Conservation (phyloP, 73 alveolate species). For the Paramecium octaurelia region DNA sequence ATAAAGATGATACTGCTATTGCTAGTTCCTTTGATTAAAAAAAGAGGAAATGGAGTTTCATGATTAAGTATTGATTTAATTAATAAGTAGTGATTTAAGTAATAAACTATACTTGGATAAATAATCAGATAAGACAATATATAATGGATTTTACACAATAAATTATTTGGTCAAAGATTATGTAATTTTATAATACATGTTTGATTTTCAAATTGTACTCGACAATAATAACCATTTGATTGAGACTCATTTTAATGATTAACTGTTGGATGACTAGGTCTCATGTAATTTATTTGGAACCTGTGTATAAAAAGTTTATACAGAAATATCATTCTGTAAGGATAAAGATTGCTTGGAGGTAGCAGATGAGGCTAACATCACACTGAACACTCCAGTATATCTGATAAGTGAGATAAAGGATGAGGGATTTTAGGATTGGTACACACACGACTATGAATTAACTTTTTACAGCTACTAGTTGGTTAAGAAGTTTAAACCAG, state of each 20-base stretch:
- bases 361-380: not conserved
- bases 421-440: not conserved
- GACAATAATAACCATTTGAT: not conserved
- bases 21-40: not conserved
- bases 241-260: not conserved
- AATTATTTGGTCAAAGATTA: not conserved
- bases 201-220: not conserved
- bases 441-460: not conserved
- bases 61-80: not conserved
- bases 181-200: not conserved
- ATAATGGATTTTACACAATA: not conserved
- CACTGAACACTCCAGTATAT: not conserved
- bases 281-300: not conserved
- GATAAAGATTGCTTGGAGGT: not conserved
- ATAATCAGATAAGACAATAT: not conserved
- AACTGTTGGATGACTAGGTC: not conserved
- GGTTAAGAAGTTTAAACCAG: not conserved
- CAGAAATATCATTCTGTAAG: not conserved
- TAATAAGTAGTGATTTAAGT: not conserved
- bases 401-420: not conserved
- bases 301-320: not conserved
- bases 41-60: not conserved
- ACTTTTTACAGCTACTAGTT: not conserved
- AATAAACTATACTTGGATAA: not conserved
- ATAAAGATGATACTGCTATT: not conserved